Conservation (phyloP, 2,329 filamentous ascomycete genomes). For the Aspergillus flavus region DNA sequence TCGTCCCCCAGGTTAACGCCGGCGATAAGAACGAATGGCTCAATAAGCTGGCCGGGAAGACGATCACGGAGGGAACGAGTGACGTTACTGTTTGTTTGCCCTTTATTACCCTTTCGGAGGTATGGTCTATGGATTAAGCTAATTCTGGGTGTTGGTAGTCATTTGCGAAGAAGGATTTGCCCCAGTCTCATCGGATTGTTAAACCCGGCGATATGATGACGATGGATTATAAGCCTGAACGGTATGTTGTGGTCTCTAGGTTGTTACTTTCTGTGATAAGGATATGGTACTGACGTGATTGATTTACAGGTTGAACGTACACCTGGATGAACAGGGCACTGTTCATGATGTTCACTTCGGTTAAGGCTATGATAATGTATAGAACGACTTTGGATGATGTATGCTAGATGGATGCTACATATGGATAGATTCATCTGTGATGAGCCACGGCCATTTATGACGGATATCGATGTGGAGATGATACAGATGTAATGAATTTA, state of each 20-base stretch:
- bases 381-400: not conserved
- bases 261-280: not conserved
- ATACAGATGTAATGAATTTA: not conserved
- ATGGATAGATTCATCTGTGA: not conserved
- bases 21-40: slow-evolving; percentile 45
- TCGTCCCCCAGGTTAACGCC: slow-evolving; percentile 47
- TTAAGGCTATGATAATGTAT: slow-evolving; percentile 19
- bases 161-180: slow-evolving; percentile 51
- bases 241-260: slow-evolving; percentile 32
- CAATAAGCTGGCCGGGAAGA: slow-evolving; percentile 51
- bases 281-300: slow-evolving; percentile 5
- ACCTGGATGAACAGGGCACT: slow-evolving; percentile 46
- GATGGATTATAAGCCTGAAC: slow-evolving; percentile 46
- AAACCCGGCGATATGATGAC: slow-evolving; percentile 42
- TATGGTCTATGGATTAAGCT: not conserved
- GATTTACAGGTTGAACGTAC: slow-evolving; percentile 44
- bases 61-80: slow-evolving; percentile 40
- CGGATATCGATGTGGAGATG: not conserved
- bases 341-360: slow-evolving; percentile 48
- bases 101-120: too few species aligned
- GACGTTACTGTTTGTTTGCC: slow-evolving; percentile 36
- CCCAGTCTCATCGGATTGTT: slow-evolving; percentile 46
- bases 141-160: slow-evolving; percentile 29
- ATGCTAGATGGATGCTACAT: not conserved
- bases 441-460: not conserved